phyloP scores from a whole-genome alignment of 2,329 filamentous ascomycete genomes.

The Aspergillus thermomutatus region DNA sequence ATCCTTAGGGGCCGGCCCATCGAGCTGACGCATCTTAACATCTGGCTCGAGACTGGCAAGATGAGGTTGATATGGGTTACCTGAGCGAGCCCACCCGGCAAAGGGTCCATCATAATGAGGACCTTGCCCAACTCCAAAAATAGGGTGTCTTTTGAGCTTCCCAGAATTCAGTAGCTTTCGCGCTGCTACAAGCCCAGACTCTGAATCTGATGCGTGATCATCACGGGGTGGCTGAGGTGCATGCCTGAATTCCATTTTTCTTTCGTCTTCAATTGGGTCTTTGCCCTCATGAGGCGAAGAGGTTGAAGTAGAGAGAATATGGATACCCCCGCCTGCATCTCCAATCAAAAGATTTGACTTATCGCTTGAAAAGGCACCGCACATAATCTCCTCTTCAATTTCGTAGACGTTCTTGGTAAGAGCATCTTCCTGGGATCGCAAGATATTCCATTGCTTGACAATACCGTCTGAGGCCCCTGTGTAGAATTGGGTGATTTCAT shows the following conservation, averaged over 20 bases:
- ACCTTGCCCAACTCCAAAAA: slow-evolving; percentile 40
- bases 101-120: slow-evolving; percentile 40
- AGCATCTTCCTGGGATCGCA: slow-evolving; percentile 49
- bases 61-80: slow-evolving; percentile 16
- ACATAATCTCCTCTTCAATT: slow-evolving; percentile 55
- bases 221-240: slow-evolving; percentile 12
- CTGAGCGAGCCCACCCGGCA: slow-evolving; percentile 38
- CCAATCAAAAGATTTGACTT: slow-evolving; percentile 55
- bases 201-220: slow-evolving; percentile 13
- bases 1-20: slow-evolving; percentile 18
- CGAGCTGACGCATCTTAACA: slow-evolving; percentile 29
- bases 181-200: slow-evolving; percentile 25
- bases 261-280: not conserved
- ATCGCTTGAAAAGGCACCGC: slow-evolving; percentile 56
- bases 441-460: slow-evolving; percentile 59
- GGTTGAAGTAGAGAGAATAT: slow-evolving; percentile 44
- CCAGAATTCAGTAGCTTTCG: slow-evolving; percentile 29
- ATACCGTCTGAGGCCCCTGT: slow-evolving; percentile 61
- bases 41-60: slow-evolving; percentile 26
- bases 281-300: slow-evolving; percentile 22
- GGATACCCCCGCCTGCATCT: slow-evolving; percentile 54
- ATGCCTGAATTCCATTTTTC: slow-evolving; percentile 23
- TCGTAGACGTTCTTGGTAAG: slow-evolving; percentile 50
- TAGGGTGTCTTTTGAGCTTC: slow-evolving; percentile 32
- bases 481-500: slow-evolving; percentile 51